Percentiles rank a stretch among this genome's conserved stretches.
Conservation (phyloP, 495 filamentous ascomycete genomes). For the Polyplosphaeria fusca region DNA sequence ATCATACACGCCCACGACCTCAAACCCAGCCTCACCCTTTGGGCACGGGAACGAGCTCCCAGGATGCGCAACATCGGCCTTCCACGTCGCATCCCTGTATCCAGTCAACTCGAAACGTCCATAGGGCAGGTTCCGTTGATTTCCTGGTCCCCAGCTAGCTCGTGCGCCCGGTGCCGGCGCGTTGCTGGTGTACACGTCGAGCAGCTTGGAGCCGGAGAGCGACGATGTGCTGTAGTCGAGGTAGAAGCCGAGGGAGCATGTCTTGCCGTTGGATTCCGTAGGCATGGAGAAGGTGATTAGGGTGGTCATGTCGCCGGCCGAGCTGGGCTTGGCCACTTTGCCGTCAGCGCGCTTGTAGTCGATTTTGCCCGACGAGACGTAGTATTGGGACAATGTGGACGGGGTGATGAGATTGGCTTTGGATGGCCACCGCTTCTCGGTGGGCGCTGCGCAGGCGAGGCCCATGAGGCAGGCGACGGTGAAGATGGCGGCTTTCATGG, state of each 20-base stretch:
- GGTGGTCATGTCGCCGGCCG: neutral
- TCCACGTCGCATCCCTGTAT: neutral
- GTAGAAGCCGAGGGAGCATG: conserved; percentile 7
- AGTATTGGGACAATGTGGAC: conserved; percentile 8
- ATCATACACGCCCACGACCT: conserved; percentile 17
- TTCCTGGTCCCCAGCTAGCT: conserved; percentile 10
- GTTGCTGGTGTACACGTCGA: conserved; percentile 13
- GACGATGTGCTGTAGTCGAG: neutral
- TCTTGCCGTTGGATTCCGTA: neutral
- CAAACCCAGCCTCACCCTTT: neutral
- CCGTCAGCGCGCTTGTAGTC: neutral
- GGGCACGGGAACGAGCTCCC: conserved; percentile 5
- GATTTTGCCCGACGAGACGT: conserved; percentile 10
- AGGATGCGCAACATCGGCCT: neutral
- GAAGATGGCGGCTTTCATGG: conserved; percentile 1
- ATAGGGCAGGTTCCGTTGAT: conserved; percentile 5
- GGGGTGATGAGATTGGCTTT: conserved; percentile 4
- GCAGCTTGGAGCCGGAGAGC: neutral
- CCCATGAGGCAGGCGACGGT: conserved; percentile 8
- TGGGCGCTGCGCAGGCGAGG: conserved; percentile 6
- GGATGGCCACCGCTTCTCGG: conserved; percentile 3
- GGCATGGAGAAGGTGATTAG: conserved; percentile 22
- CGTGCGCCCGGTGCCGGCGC: neutral
- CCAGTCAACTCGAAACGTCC: conserved; percentile 1
- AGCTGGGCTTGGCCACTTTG: conserved; percentile 2